Base-by-base conservation (phyloP, 1,139 yeast genomes). In the Suhomyces anneliseae region DNA sequence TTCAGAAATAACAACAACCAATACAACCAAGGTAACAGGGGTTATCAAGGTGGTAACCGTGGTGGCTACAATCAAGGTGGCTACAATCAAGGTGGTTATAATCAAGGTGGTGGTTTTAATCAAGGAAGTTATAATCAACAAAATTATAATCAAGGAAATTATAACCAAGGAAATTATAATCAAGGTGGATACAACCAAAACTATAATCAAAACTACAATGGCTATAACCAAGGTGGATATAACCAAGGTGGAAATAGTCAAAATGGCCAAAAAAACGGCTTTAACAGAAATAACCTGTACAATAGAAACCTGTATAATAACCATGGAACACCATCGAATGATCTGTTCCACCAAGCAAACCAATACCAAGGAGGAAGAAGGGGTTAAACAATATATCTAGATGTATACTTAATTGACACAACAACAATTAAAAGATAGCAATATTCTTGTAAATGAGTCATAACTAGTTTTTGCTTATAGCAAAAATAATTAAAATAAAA, bases 21-120 rank as follows among this genome's bases (percentile, higher is more conserved):
- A 29, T 11, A 50, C 42, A 42, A 52, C 48, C 51, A 56, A 8
- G 9, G 42, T 15, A 45, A 53, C 34, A 49, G 45, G 15, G 39
- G 46, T n/a, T 41, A 52, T 41, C 41, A 42, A 38, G 49, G 40
- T 27, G 40, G 45, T 43, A 37, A 41, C 34, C 43, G 42, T n/a
- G 15, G 15, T 14, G 15, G 15, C 15, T 14, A 14, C 15, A 14
- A 14, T 14, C 15, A 14, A 14, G 15, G 15, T 14, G 15, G 15
- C 15, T 14, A 14, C 15, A 14, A 14, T 14, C 15, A 14, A 14
- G 15, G 15, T 14, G 15, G 15, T 36, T 34, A 33, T 35, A 12
- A 34, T 33, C 37, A 41, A 24, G 29, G 42, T 39, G 48, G 46
- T 52, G 47, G 51, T 35, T 36, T 48, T 38, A 48, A 52, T 39